Evolutionary conservation across 148 eudicot species (phyloP).

Genomic region (Salicornia ramosissima): DNA sequence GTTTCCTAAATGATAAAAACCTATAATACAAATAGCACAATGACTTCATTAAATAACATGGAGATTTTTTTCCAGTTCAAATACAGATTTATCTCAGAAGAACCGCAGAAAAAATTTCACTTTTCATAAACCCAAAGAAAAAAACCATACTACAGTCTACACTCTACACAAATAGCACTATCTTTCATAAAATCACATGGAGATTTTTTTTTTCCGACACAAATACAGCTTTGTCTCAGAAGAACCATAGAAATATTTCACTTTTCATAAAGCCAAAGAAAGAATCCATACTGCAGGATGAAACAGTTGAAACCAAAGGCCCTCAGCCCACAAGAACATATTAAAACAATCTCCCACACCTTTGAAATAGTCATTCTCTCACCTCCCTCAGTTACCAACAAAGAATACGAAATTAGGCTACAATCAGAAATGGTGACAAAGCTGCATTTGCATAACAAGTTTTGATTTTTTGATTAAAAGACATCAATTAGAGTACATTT

Average conservation of each 20-base stretch:
- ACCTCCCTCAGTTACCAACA: background rate
- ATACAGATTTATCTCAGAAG: background rate
- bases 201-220: background rate
- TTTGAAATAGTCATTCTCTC: background rate
- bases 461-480: background rate
- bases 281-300: background rate
- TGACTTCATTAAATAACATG: background rate
- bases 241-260: background rate
- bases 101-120: background rate
- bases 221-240: background rate
- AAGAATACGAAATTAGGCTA: background rate
- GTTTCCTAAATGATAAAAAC: background rate
- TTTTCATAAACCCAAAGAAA: background rate
- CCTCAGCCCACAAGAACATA: background rate
- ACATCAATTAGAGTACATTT: background rate
- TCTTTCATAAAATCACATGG: background rate
- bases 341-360: background rate
- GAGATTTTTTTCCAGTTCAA: background rate
- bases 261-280: background rate
- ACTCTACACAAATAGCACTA: background rate
- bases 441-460: background rate
- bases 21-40: background rate
- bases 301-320: background rate
- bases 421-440: background rate
- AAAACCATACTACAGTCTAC: too few relatives aligned